Evolutionary conservation across 805 yeast genomes (phyloP).

Genomic region (Candida peoriensis): DNA sequence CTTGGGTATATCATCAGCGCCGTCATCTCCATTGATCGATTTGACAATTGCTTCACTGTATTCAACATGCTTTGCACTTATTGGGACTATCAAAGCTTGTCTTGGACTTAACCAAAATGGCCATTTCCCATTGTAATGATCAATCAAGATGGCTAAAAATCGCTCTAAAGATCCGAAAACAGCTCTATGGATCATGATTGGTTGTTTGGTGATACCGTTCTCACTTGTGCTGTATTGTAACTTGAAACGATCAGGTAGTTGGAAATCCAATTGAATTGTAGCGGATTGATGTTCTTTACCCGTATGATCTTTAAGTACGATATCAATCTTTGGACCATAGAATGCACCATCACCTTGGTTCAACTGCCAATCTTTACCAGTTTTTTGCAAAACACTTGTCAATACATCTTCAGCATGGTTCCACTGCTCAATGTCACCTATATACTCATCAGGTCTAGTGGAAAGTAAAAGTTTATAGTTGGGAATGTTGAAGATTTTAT

Average conservation of each 20-base stretch:
- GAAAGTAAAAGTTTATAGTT: conserved; percentile 64
- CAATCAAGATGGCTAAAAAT: conserved; percentile 84
- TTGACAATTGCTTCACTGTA: conserved; percentile 47
- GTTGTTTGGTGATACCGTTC: conserved; percentile 50
- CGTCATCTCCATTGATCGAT: conserved; percentile 42
- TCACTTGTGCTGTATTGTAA: conserved; percentile 56
- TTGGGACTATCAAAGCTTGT: conserved; percentile 82
- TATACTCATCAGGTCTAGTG: conserved; percentile 79
- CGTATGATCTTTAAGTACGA: conserved; percentile 72
- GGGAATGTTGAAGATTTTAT: conserved; percentile 45
- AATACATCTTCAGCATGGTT: conserved; percentile 70
- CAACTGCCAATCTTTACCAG: conserved; percentile 58
- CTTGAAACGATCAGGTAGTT: conserved; percentile 80
- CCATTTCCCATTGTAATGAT: conserved; percentile 90
- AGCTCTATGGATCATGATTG: conserved; percentile 96
- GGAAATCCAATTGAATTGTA: conserved; percentile 92
- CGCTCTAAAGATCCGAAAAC: conserved; percentile 93
- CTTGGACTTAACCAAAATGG: conserved; percentile 96
- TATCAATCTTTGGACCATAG: conserved; percentile 95
- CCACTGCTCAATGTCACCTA: conserved; percentile 81
- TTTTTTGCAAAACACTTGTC: conserved; percentile 48
- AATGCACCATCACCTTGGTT: conserved; percentile 94
- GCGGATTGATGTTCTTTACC: conserved; percentile 90
- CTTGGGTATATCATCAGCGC: conserved; percentile 41
- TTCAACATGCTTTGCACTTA: conserved; percentile 54